Percentiles rank a stretch among this genome's conserved stretches.
Conservation (phyloP, 208 protist species). For the Leishmania turanica region DNA sequence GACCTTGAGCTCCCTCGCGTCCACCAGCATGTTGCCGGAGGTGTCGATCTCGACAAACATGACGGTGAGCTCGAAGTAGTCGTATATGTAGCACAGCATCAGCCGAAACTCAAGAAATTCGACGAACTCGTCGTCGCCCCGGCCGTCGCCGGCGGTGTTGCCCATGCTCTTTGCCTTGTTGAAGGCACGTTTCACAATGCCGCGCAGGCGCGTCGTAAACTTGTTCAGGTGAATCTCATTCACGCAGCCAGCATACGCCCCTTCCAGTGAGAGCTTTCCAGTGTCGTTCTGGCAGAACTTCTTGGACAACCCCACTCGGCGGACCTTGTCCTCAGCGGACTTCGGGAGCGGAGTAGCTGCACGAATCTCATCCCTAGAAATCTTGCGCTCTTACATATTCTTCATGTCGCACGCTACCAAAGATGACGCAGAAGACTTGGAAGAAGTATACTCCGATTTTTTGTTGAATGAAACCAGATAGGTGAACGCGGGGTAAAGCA, state of each 20-base stretch:
- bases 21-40: constrained; percentile 69
- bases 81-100: constrained; percentile 75
- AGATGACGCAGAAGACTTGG: constrained; percentile 11
- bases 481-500: not conserved
- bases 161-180: constrained; percentile 69
- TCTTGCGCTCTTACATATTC: constrained; percentile 38
- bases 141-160: constrained; percentile 29
- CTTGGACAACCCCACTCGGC: constrained; percentile 72
- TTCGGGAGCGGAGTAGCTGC: constrained; percentile 34
- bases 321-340: constrained; percentile 41
- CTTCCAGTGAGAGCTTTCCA: constrained; percentile 59
- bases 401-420: constrained; percentile 22
- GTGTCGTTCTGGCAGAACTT: constrained; percentile 65
- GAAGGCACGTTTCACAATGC: constrained; percentile 84
- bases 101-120: constrained; percentile 81
- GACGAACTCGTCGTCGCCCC: constrained; percentile 49
- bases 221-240: constrained; percentile 3
- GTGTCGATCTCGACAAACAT: constrained; percentile 88
- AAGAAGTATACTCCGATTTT: constrained; percentile 15
- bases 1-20: constrained; percentile 67
- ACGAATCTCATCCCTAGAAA: constrained; percentile 43
- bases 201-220: constrained; percentile 59
- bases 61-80: constrained; percentile 69
- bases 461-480: not conserved
- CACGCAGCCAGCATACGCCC: constrained; percentile 57